Base-by-base conservation (phyloP, 2,329 filamentous ascomycete genomes). In the Pyricularia grisea region DNA sequence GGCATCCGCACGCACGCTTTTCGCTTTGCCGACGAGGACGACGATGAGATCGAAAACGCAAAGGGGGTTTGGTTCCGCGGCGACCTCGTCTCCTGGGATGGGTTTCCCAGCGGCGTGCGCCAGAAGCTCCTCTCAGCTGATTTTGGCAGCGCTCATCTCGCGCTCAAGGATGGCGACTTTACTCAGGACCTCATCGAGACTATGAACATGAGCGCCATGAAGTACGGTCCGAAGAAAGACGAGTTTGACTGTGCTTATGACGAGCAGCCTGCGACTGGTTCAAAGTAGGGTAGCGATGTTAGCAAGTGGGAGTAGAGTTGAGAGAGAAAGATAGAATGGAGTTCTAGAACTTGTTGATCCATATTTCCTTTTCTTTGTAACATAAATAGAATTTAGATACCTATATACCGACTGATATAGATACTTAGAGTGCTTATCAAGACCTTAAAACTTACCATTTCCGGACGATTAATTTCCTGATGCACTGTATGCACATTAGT, bases 21-120 rank as follows among this genome's bases (percentile, higher is more conserved):
- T 74, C 77, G 78, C 20, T 79, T 79, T 68, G 74, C 71, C 12
- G 69, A 71, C 9, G 67, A 25, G 4, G 74, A 76, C 20, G 74
- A 76, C 23, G 73, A 76, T 23, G 31, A 28, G 7, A 70, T 74
- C 27, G 78, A 79, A 74, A 80, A 80, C 68, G 73, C 75, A 31
- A 75, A 72, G 61, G 77, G 77, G 0, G 70, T 74, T 20, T 80
- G 78, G 78, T 78, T 78, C 68, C 70, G 74, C 0, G 77, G 75
- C 9, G 69, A 67, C 12, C 72, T 79, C 6, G 71, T 78, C 10
- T 73, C 72, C 23, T 79, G 74, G 60, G 75, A 78, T 42, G 76
- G 77, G 12, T 78, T 76, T 66, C 76, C 76, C 10, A 31, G 42
- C 2, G 66, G 55, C 2, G n/a, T 76, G 25, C 68, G 74, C 63